These are phyloP conservation scores for Phanerochaete carnosa DNA, from an alignment of 768 basidiomycete genomes.

Conservation along the genomic window DNA sequence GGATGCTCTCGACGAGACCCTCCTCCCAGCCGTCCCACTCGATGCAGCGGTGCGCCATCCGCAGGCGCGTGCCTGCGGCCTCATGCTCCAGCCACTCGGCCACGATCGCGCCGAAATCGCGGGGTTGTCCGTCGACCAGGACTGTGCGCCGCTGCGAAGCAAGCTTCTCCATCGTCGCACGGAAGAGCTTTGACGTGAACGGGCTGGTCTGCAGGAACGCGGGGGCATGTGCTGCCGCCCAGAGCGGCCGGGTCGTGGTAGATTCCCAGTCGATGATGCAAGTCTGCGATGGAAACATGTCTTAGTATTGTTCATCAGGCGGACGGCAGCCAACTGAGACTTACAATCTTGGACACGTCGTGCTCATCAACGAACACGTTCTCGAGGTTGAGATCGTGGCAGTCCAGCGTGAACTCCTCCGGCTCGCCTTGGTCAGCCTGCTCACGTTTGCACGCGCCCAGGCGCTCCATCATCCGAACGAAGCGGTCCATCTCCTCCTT, in stretches of 20 bases:
- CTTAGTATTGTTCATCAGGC: constrained; percentile 3
- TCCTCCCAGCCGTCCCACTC: constrained; percentile 96
- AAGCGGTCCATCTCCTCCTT: constrained; percentile 71
- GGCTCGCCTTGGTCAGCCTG: constrained; percentile 22
- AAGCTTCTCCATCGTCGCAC: constrained; percentile 55
- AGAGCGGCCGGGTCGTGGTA: constrained; percentile 82
- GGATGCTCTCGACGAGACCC: constrained; percentile 69
- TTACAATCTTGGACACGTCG: constrained; percentile 67
- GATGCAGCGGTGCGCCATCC: constrained; percentile 74
- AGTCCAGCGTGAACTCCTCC: constrained; percentile 78
- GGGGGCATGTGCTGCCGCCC: constrained; percentile 82
- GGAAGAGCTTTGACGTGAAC: constrained; percentile 70
- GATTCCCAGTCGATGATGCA: constrained; percentile 92
- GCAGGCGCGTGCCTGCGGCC: constrained; percentile 56
- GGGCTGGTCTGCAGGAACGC: constrained; percentile 76
- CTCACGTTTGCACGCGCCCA: constrained; percentile 32
- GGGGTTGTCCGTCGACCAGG: constrained; percentile 18
- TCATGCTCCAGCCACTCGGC: constrained; percentile 77
- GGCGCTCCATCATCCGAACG: constrained; percentile 61
- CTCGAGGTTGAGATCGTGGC: constrained; percentile 84
- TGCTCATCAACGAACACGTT: constrained; percentile 78
- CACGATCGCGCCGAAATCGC: constrained; percentile 44
- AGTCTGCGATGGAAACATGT: constrained; percentile 44
- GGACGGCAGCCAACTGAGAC: constrained; percentile 26
- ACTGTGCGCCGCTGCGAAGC: constrained; percentile 23